Conservation (phyloP, 495 filamentous ascomycete genomes). For the Penicillium odoratum region DNA sequence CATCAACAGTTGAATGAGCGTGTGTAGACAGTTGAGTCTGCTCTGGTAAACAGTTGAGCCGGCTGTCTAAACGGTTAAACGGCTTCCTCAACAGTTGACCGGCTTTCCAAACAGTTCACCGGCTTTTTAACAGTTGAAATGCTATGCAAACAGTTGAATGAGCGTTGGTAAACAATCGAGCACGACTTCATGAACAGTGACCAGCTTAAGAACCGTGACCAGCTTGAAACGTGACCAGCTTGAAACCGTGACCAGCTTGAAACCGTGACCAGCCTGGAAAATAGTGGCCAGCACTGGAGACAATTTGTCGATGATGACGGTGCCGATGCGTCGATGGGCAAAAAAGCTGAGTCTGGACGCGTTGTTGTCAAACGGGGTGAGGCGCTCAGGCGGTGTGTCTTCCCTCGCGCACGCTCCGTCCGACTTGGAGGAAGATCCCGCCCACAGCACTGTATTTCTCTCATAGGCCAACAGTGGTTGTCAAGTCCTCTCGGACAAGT, state of each 20-base stretch:
- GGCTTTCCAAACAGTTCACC: no score
- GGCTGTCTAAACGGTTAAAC: no score
- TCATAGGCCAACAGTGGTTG: slow-evolving; percentile 2
- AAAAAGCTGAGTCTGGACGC: slow-evolving; percentile 2
- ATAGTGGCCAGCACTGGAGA: neutral
- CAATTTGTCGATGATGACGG: neutral
- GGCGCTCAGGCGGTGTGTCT: slow-evolving; percentile 3
- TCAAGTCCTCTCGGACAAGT: neutral
- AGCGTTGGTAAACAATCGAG: neutral
- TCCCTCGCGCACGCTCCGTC: neutral
- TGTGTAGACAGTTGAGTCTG: no score
- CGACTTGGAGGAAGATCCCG: neutral
- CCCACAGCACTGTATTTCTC: slow-evolving; percentile 2
- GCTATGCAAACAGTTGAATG: neutral
- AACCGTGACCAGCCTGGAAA: neutral
- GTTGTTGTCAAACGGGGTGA: neutral
- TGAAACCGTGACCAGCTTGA: no score
- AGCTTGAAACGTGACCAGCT: no score
- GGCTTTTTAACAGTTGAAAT: no score
- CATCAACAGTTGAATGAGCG: no score
- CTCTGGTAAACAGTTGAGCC: no score
- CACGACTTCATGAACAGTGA: neutral
- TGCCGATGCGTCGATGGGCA: slow-evolving; percentile 1
- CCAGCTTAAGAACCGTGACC: no score
- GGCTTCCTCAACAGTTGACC: no score